phyloP scores from a whole-genome alignment of 352 stramenopile species.

The Globisporangium polare region DNA sequence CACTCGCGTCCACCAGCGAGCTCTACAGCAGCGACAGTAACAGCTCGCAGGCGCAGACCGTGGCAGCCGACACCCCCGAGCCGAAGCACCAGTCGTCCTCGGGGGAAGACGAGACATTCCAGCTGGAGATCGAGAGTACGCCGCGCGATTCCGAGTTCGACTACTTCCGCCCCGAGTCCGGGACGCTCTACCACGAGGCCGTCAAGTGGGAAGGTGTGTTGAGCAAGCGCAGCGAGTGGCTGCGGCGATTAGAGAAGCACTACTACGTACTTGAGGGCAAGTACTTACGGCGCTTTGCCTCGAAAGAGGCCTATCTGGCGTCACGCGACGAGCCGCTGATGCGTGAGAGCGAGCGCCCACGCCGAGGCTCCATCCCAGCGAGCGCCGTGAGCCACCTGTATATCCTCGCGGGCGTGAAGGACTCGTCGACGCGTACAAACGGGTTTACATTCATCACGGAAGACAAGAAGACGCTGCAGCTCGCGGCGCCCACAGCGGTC shows the following conservation, averaged over 20 bases:
- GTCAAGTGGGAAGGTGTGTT: constrained; percentile 84
- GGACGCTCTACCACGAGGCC: constrained; percentile 73
- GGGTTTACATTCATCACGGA: constrained; percentile 88
- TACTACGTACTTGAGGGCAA: constrained; percentile 87
- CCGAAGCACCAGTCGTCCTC: not conserved
- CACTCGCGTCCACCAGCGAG: constrained; percentile 18
- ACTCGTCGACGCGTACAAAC: constrained; percentile 73
- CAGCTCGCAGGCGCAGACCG: not conserved
- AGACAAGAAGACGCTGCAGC: constrained; percentile 82
- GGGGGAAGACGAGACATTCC: constrained; percentile 2
- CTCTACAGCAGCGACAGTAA: constrained; percentile 9
- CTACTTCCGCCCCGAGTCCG: constrained; percentile 54
- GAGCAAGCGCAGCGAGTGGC: constrained; percentile 77
- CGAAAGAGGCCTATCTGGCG: constrained; percentile 80
- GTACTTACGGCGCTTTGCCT: constrained; percentile 77
- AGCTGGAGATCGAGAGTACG: constrained; percentile 13
- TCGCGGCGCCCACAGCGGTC: constrained; percentile 69
- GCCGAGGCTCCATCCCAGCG: constrained; percentile 33
- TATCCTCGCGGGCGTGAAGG: constrained; percentile 77
- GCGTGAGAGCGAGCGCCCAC: constrained; percentile 36
- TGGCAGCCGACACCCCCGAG: not conserved
- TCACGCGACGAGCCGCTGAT: constrained; percentile 73
- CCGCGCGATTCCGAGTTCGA: constrained; percentile 21
- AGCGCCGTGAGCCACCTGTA: constrained; percentile 73
- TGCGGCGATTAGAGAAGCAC: constrained; percentile 77